These are phyloP conservation scores for Eucalyptus polybractea DNA, from an alignment of 345 rosid species.

Conservation along the genomic window DNA sequence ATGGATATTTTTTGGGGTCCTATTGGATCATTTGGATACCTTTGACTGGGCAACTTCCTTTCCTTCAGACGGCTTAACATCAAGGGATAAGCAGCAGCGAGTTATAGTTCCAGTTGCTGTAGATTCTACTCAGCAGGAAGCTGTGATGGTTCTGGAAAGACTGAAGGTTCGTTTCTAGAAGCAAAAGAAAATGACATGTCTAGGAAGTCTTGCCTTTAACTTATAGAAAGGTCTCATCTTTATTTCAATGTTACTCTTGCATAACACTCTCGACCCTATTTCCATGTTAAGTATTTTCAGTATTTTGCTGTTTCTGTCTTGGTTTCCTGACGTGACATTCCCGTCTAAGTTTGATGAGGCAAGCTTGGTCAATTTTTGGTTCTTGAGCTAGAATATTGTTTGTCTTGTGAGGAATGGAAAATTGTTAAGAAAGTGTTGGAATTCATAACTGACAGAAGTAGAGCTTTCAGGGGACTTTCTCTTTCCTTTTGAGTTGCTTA, in stretches of 20 bases:
- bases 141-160: constrained; percentile 50
- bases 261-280: not conserved
- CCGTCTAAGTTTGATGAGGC: not conserved
- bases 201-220: not conserved
- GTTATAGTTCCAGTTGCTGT: constrained; percentile 20
- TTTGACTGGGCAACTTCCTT: not conserved
- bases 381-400: not conserved
- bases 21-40: not conserved
- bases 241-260: not conserved
- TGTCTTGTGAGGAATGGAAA: not conserved
- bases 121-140: constrained; percentile 74
- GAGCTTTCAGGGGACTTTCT: not conserved
- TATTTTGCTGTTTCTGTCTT: not conserved
- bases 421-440: not conserved
- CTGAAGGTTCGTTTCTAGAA: constrained; percentile 42
- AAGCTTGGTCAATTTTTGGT: not conserved
- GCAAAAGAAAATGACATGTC: not conserved
- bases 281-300: not conserved
- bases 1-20: not conserved
- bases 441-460: not conserved
- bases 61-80: constrained; percentile 3
- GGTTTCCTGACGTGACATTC: not conserved
- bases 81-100: constrained; percentile 8
- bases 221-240: not conserved
- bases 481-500: not conserved